Evolutionary conservation across 176 grass and related monocot genomes (phyloP).

Genomic region (Carex cristatella): DNA sequence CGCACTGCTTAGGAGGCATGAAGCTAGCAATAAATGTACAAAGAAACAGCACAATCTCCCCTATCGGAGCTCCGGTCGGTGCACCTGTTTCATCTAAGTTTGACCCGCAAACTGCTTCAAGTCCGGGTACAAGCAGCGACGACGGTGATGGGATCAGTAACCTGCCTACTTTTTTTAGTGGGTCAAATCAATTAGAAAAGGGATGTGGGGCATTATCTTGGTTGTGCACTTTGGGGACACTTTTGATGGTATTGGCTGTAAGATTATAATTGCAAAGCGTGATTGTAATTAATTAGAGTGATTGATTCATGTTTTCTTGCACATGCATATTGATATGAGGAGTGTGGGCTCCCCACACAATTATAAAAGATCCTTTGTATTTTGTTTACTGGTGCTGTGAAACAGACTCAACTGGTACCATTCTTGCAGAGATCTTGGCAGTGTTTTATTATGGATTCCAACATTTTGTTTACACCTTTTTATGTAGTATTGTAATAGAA

Average conservation of each 20-base stretch:
- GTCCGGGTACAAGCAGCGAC: neutral
- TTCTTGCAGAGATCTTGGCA: neutral
- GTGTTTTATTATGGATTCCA: neutral
- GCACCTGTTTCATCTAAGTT: neutral
- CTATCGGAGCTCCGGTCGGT: neutral
- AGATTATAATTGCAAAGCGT: neutral
- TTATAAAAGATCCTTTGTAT: conserved; percentile 11
- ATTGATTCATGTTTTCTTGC: conserved; percentile 9
- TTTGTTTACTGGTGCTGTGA: neutral
- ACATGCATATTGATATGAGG: conserved; percentile 15
- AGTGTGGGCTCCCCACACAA: neutral
- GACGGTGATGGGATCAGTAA: conserved; percentile 26
- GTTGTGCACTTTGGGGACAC: conserved; percentile 23
- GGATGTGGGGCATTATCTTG: conserved; percentile 28
- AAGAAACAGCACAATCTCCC: neutral
- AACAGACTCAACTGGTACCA: neutral
- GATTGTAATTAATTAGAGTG: conserved; percentile 23
- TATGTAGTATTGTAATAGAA: neutral
- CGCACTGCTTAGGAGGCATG: conserved; percentile 84
- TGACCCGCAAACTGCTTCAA: neutral
- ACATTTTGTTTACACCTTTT: neutral
- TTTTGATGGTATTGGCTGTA: conserved; percentile 21
- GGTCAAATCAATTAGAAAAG: conserved; percentile 14
- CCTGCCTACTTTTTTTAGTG: conserved; percentile 22
- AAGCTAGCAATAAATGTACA: conserved; percentile 46